Base-by-base conservation (phyloP, 2,329 filamentous ascomycete species). In the Claviceps capensis region DNA sequence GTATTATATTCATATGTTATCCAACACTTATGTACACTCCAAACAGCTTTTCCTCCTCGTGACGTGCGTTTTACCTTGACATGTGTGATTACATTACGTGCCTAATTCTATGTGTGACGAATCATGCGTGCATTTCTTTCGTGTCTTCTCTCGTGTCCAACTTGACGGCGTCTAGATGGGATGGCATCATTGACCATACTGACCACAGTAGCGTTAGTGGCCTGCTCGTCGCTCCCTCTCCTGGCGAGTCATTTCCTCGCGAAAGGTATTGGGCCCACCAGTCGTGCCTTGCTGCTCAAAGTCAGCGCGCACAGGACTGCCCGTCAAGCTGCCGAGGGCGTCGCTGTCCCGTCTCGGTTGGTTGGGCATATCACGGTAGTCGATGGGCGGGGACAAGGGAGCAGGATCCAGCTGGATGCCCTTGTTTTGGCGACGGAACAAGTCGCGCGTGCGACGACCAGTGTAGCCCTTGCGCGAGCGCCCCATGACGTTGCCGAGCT, bases 401-500 rank as follows among this genome's bases (percentile, higher is more conserved):
- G 51, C 63, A 47, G 68, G 63, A 62, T 72, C 69, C 47, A 79
- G 66, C 59, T 70, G 69, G 56, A 78, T 76, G 49, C 65, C 69
- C 53, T 67, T 61, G 49, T 69, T 64, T 50, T 67, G 62, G 55
- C 51, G 52, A 52, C 65, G 57, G 54, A 71, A 66, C 55, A 68
- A 61, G 55, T 62, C 65, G 52, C 66, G 66, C 46, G 60, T 62
- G 49, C 65, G 62, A 52, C 70, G 64, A 53, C 73, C 71, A 11
- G 61, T 64, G 62, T 76, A 76, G 42, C 75, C 71, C 55, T 68
- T 60, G 36, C 69, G 63, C 43, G 58, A 57, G 49, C 74, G 70
- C 58, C 72, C 67, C 69, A 78, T 75, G 64, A 79, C 65, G 59
- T 72, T 76, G 50, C 73, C 76, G 47, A 81, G 60, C 4, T 66